Evolutionary conservation across 495 filamentous ascomycete genomes (phyloP).

Genomic region (Neurospora africana): DNA sequence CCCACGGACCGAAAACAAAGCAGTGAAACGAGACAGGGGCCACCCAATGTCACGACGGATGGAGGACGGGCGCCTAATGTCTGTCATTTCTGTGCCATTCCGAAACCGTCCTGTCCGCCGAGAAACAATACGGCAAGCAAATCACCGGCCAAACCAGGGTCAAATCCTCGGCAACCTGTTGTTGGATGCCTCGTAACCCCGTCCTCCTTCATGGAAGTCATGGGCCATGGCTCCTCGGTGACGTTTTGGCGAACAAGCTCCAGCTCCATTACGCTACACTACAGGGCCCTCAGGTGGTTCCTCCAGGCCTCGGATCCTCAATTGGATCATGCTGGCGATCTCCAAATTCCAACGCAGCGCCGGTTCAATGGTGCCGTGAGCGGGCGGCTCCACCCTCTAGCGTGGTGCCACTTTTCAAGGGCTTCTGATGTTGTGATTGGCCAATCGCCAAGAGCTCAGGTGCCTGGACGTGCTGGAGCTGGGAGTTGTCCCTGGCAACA

Average conservation of each 20-base stretch:
- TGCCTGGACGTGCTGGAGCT: neutral
- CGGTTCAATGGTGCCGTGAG: neutral
- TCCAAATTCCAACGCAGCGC: neutral
- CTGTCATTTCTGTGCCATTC: neutral
- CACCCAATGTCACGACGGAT: neutral
- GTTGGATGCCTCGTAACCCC: too few species aligned
- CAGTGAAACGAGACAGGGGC: neutral
- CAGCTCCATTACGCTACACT: neutral
- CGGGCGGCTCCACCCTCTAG: neutral
- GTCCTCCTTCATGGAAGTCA: too few species aligned
- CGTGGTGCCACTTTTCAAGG: conserved; percentile 4
- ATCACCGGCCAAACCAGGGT: neutral
- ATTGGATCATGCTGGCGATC: neutral
- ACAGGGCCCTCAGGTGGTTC: neutral
- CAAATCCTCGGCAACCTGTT: neutral
- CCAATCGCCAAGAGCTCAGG: neutral
- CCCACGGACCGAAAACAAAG: neutral
- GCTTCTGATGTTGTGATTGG: neutral
- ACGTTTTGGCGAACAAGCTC: neutral
- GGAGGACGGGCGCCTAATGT: neutral
- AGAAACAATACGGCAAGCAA: neutral
- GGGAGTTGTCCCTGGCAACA: conserved; percentile 11
- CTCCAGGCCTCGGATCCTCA: neutral
- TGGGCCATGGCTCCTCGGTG: neutral
- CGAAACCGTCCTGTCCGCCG: neutral